These are phyloP conservation scores for Yarrowia sp. DNA, from an alignment of 805 yeast species.

Conservation along the genomic window DNA sequence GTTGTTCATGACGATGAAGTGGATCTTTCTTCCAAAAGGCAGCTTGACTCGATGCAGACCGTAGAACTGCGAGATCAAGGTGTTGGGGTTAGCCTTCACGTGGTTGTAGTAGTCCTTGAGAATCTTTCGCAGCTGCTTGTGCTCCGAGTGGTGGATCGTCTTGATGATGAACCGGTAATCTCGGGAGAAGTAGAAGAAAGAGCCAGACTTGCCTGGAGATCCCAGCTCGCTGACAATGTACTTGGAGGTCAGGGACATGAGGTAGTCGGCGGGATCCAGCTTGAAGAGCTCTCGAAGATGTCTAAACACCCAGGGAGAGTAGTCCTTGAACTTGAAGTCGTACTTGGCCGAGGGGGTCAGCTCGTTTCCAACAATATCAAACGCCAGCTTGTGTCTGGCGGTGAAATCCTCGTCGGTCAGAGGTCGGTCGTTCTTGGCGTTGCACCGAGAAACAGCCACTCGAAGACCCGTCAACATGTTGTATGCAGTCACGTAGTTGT, in stretches of 20 bases:
- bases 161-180: conserved; percentile 94
- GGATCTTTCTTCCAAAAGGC: conserved; percentile 82
- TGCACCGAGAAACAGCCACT: conserved; percentile 88
- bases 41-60: conserved; percentile 93
- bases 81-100: conserved; percentile 82
- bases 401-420: conserved; percentile 74
- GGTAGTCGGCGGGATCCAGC: conserved; percentile 93
- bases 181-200: conserved; percentile 92
- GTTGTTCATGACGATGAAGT: conserved; percentile 95
- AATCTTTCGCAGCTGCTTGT: conserved; percentile 75
- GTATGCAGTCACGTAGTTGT: conserved; percentile 90
- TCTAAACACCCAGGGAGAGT: conserved; percentile 91
- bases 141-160: conserved; percentile 93
- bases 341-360: conserved; percentile 91
- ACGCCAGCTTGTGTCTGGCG: conserved; percentile 78
- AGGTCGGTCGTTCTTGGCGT: conserved; percentile 79
- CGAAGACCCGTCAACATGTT: conserved; percentile 97
- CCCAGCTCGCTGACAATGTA: conserved; percentile 90
- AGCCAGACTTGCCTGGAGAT: conserved; percentile 97
- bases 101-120: conserved; percentile 80
- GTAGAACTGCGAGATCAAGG: conserved; percentile 92
- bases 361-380: conserved; percentile 82
- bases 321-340: conserved; percentile 96
- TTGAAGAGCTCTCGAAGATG: conserved; percentile 81
- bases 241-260: conserved; percentile 89